A percentile compares a stretch with the other conserved stretches of the same genome.
These are phyloP conservation scores for Nemania sp. DNA, from an alignment of 2,329 filamentous ascomycete species.

Conservation along the genomic window DNA sequence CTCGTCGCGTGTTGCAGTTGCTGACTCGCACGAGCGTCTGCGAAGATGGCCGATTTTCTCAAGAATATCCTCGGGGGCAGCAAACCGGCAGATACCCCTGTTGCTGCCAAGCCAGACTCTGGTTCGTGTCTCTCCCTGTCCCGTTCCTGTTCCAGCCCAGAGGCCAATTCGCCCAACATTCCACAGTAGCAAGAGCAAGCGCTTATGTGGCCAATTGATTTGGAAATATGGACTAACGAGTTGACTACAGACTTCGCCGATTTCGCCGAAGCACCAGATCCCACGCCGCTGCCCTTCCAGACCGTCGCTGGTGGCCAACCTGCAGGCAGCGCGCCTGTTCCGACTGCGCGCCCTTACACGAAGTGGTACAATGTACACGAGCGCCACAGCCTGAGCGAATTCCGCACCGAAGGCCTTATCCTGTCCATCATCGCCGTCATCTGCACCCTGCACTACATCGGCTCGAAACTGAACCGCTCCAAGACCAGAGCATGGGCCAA, in stretches of 20 bases:
- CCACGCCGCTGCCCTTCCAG: slow-evolving; percentile 56
- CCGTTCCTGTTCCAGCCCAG: neutral
- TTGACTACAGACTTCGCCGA: slow-evolving; percentile 83
- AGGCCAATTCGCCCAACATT: no score
- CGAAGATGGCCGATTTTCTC: slow-evolving; percentile 60
- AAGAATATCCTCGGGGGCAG: slow-evolving; percentile 71
- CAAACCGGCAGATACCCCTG: slow-evolving; percentile 59
- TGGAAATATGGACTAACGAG: slow-evolving; percentile 20
- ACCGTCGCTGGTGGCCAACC: slow-evolving; percentile 51
- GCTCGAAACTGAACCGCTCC: slow-evolving; percentile 75
- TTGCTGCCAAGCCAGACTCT: slow-evolving; percentile 59
- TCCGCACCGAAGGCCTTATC: slow-evolving; percentile 84
- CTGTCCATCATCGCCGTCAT: slow-evolving; percentile 74
- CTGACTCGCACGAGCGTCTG: slow-evolving; percentile 30
- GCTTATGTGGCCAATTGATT: neutral
- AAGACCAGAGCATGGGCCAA: slow-evolving; percentile 81
- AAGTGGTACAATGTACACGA: slow-evolving; percentile 98
- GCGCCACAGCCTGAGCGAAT: slow-evolving; percentile 80
- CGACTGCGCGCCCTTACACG: slow-evolving; percentile 69
- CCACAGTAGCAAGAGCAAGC: neutral
- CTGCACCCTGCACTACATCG: slow-evolving; percentile 78
- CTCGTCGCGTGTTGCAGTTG: slow-evolving; percentile 28
- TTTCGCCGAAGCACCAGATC: slow-evolving; percentile 78
- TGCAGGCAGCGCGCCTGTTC: slow-evolving; percentile 50
- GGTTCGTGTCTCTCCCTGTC: slow-evolving; percentile 53